Evolutionary conservation across 306 rosid species (phyloP).

Genomic region (Medicago ruthenica): DNA sequence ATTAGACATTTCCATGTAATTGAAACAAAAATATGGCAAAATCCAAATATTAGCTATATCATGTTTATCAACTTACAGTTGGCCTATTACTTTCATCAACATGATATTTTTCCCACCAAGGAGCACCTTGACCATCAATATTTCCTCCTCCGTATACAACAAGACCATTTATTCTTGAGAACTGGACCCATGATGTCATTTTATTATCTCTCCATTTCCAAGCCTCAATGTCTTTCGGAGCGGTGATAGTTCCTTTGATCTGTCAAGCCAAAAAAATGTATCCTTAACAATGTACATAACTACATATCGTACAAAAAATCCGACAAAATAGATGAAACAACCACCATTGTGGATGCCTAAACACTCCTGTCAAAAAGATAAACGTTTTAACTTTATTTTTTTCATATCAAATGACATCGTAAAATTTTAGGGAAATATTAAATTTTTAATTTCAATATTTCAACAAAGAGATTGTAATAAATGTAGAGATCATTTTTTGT

Average conservation of each 20-base stretch:
- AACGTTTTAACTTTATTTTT: no score
- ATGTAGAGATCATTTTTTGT: no score
- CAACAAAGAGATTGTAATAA: no score
- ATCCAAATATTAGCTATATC: background rate
- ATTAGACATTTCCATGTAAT: background rate
- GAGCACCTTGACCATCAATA: constrained; percentile 59
- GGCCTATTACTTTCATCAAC: constrained; percentile 6
- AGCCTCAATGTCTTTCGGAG: constrained; percentile 19
- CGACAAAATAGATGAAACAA: no score
- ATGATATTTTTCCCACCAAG: constrained; percentile 54
- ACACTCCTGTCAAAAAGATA: no score
- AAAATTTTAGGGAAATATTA: no score
- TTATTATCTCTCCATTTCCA: constrained; percentile 43
- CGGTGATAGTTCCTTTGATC: constrained; percentile 50
- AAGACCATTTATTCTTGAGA: constrained; percentile 35
- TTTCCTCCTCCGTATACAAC: constrained; percentile 49
- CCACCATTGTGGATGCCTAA: no score
- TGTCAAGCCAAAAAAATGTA: constrained; percentile 10
- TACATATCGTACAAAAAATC: no score
- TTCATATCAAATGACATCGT: no score
- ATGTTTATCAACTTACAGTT: constrained; percentile 34
- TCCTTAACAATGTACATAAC: no score
- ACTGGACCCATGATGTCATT: constrained; percentile 39
- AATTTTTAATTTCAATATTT: no score
- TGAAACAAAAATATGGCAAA: background rate